Percentiles rank a stretch among this genome's conserved stretches.
Evolutionary conservation across 768 basidiomycete genomes (phyloP).

Genomic region (Russula sp.): DNA sequence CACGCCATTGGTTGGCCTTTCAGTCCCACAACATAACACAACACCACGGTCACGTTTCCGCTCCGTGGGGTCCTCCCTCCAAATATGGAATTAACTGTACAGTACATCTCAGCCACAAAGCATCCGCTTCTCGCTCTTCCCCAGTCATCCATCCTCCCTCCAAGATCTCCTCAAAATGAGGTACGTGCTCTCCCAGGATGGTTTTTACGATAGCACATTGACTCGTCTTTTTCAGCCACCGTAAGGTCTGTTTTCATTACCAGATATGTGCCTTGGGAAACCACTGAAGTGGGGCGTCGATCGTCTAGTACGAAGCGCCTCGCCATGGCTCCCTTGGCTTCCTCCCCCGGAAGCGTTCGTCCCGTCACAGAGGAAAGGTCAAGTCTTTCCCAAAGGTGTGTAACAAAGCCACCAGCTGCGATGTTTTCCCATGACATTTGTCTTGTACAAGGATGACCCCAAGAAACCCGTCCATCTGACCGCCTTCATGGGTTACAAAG

Average conservation of each 20-base stretch:
- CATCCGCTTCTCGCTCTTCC: too few species aligned
- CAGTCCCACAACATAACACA: too few species aligned
- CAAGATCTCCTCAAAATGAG: slow-evolving; percentile 32
- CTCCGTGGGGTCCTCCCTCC: not conserved
- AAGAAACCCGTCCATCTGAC: slow-evolving; percentile 99
- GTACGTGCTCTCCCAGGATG: slow-evolving; percentile 25
- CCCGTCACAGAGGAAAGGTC: slow-evolving; percentile 97
- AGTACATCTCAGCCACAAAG: slow-evolving; percentile 20
- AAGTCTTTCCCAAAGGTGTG: slow-evolving; percentile 98
- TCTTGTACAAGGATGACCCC: slow-evolving; percentile 77
- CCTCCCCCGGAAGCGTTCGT: slow-evolving; percentile 93
- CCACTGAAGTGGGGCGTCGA: slow-evolving; percentile 25
- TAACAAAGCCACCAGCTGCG: not conserved
- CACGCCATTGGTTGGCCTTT: too few species aligned
- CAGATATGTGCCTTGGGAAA: slow-evolving; percentile 18
- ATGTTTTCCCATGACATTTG: not conserved
- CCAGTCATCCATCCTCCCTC: slow-evolving; percentile 1
- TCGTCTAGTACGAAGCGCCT: slow-evolving; percentile 87
- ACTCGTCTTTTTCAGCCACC: slow-evolving; percentile 50
- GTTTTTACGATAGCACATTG: slow-evolving; percentile 10
- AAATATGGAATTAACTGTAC: slow-evolving; percentile 19
- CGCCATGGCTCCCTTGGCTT: slow-evolving; percentile 97
- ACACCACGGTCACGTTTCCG: too few species aligned
- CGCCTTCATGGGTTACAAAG: slow-evolving; percentile 98
- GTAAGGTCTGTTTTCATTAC: slow-evolving; percentile 54